Percentiles rank a stretch among this genome's conserved stretches.
These are phyloP conservation scores for Candida berthetii DNA, from an alignment of 805 yeast genomes.

Conservation along the genomic window DNA sequence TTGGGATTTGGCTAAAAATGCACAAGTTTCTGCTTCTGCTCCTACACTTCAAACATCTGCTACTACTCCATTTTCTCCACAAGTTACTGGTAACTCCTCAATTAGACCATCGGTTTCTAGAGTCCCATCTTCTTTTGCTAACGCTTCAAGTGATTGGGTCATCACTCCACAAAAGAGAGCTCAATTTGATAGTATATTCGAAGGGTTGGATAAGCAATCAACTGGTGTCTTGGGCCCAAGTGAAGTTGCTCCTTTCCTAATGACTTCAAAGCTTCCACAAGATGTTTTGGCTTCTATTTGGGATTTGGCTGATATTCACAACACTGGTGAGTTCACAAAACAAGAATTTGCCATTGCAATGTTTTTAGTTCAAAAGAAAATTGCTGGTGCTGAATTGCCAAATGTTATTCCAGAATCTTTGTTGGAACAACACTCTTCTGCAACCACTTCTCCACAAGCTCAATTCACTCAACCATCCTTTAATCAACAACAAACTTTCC, in stretches of 20 bases:
- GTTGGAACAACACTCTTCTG: constrained; percentile 26
- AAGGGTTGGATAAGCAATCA: constrained; percentile 62
- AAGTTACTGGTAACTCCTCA: constrained; percentile 10
- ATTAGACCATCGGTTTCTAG: constrained; percentile 21
- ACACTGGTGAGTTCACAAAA: constrained; percentile 73
- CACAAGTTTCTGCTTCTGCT: constrained; percentile 5
- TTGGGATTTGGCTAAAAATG: constrained; percentile 28
- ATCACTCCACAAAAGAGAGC: constrained; percentile 62
- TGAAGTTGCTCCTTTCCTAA: constrained; percentile 82
- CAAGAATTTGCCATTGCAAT: constrained; percentile 90
- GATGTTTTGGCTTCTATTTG: constrained; percentile 83
- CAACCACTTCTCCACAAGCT: constrained; percentile 6
- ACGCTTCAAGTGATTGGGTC: constrained; percentile 52
- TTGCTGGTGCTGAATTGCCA: constrained; percentile 77
- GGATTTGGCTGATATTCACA: constrained; percentile 91
- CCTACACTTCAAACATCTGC: constrained; percentile 6
- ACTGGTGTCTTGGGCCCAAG: constrained; percentile 63
- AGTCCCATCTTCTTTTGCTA: constrained; percentile 29
- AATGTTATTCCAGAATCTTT: constrained; percentile 67
- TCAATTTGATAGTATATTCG: constrained; percentile 77
- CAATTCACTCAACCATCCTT: constrained; percentile 1
- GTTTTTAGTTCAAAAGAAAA: constrained; percentile 81
- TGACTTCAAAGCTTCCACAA: constrained; percentile 82
- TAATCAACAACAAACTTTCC: constrained; percentile 10
- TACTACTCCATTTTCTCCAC: constrained; percentile 10